Conservation (phyloP, 2,329 filamentous ascomycete species). For the Pseudogymnoascus pannorum region DNA sequence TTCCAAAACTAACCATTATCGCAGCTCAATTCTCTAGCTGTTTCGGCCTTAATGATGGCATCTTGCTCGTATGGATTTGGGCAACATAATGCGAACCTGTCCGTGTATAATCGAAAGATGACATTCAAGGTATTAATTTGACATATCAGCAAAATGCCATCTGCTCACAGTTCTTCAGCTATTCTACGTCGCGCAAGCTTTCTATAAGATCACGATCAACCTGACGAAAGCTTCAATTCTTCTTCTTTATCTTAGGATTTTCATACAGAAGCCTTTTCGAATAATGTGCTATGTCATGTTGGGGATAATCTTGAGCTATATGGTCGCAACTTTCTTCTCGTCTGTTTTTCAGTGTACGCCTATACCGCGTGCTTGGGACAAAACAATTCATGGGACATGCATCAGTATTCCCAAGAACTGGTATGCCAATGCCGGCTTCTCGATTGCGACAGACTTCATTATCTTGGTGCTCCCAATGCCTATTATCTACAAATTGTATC, state of each 20-base stretch:
- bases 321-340: constrained; percentile 36
- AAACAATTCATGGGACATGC: constrained; percentile 35
- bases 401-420: constrained; percentile 41
- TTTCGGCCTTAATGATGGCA: constrained; percentile 23
- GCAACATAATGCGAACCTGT: constrained; percentile 33
- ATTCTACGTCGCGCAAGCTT: constrained; percentile 45
- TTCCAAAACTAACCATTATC: neutral
- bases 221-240: constrained; percentile 46
- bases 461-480: constrained; percentile 31
- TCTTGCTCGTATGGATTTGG: constrained; percentile 38
- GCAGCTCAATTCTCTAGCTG: constrained; percentile 31
- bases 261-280: constrained; percentile 40
- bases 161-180: constrained; percentile 28
- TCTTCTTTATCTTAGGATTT: constrained; percentile 47
- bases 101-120: constrained; percentile 29
- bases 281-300: constrained; percentile 36
- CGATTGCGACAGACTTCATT: constrained; percentile 30
- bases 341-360: constrained; percentile 46
- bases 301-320: constrained; percentile 38
- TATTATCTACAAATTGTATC: constrained; percentile 25
- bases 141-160: constrained; percentile 1
- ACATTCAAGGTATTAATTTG: constrained; percentile 28
- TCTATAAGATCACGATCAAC: constrained; percentile 48
- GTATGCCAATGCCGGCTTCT: constrained; percentile 39
- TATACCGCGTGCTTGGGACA: constrained; percentile 40